A percentile compares a stretch with the other conserved stretches of the same genome.
Conservation (phyloP, 345 rosid species). For the Sonneratia caseolaris region DNA sequence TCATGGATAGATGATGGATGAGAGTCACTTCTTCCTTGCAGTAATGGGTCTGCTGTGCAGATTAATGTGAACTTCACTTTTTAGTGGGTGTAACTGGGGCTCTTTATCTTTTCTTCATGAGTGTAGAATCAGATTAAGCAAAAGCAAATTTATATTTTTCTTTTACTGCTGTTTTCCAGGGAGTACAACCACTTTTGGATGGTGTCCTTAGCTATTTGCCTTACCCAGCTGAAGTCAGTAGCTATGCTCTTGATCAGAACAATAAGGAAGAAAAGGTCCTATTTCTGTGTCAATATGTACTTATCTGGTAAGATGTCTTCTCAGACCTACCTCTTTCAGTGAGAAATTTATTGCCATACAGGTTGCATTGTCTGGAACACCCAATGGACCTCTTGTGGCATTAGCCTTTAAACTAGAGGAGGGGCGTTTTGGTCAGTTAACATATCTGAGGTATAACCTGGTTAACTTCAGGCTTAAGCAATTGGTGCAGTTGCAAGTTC, state of each 20-base stretch:
- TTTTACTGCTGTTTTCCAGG: conserved; percentile 31
- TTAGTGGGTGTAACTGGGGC: not conserved
- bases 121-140: not conserved
- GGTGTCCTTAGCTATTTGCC: conserved; percentile 85
- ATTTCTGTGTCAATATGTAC: conserved; percentile 5
- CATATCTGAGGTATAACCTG: conserved; percentile 45
- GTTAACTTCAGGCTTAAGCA: not conserved
- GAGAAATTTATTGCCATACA: not conserved
- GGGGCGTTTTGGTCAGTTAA: conserved; percentile 94
- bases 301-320: not conserved
- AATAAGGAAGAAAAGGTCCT: conserved; percentile 82
- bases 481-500: not conserved
- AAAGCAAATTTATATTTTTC: not conserved
- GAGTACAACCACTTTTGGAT: conserved; percentile 89
- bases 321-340: not conserved
- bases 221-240: conserved; percentile 81
- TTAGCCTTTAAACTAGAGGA: conserved; percentile 98
- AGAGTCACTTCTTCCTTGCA: not conserved
- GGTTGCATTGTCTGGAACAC: conserved; percentile 34
- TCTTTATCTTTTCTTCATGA: not conserved
- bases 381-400: conserved; percentile 95
- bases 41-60: not conserved
- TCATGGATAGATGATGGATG: not conserved
- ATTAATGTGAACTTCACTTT: not conserved
- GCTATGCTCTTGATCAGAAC: conserved; percentile 86